phyloP scores from a whole-genome alignment of 2,329 filamentous ascomycete genomes.

The Alternaria triticina region DNA sequence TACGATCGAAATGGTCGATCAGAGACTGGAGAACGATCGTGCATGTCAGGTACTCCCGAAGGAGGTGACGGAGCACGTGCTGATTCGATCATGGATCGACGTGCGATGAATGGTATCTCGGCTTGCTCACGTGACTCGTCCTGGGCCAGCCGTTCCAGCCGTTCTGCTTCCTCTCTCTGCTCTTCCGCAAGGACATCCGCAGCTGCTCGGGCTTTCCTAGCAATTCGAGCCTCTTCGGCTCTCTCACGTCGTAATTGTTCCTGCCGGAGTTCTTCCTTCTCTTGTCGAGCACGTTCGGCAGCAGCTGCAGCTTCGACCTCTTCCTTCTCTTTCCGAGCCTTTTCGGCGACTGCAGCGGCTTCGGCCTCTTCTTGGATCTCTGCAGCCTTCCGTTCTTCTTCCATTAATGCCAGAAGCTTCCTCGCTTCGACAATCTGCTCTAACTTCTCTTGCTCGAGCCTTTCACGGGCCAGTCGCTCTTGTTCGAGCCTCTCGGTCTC shows the following conservation, averaged over 20 bases:
- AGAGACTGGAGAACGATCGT: constrained; percentile 23
- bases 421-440: constrained; percentile 12
- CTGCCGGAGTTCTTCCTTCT: neutral
- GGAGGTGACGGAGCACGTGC: constrained; percentile 19
- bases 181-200: constrained; percentile 1
- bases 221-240: constrained; percentile 7
- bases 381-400: constrained; percentile 6
- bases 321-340: constrained; percentile 8
- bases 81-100: constrained; percentile 12
- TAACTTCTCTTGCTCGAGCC: constrained; percentile 11
- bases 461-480: constrained; percentile 3
- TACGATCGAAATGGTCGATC: constrained; percentile 24
- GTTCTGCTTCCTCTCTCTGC: constrained; percentile 7
- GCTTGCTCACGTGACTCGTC: constrained; percentile 12
- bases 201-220: constrained; percentile 10
- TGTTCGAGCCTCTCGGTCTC: constrained; percentile 5
- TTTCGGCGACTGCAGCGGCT: constrained; percentile 5
- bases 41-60: constrained; percentile 6
- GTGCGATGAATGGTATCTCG: constrained; percentile 3
- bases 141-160: constrained; percentile 3
- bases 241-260: constrained; percentile 10
- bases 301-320: constrained; percentile 3
- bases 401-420: constrained; percentile 10
- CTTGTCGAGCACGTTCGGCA: constrained; percentile 2
- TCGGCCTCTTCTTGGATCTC: constrained; percentile 9